Conservation (phyloP, 176 grass and related monocot species). For the Zoysia japonica region DNA sequence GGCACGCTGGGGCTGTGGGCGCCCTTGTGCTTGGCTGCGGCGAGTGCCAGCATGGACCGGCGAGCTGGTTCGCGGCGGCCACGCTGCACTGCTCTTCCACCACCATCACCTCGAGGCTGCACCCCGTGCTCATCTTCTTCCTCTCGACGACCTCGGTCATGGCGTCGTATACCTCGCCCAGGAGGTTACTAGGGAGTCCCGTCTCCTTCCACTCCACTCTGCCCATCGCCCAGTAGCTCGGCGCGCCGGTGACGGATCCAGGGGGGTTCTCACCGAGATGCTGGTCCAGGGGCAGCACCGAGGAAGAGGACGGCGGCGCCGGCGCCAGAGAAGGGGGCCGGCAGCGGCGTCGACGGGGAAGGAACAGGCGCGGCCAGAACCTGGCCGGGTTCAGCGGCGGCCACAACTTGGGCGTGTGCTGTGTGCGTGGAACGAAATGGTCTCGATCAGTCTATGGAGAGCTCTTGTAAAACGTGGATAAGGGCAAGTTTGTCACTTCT, state of each 20-base stretch:
- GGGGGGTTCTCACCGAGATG: too few species aligned
- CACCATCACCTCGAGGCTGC: conserved; percentile 60
- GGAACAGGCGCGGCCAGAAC: too few species aligned
- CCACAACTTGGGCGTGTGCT: too few species aligned
- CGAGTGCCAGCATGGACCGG: conserved; percentile 80
- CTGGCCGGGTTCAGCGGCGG: too few species aligned
- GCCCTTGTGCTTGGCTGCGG: conserved; percentile 31
- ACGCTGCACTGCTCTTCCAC: conserved; percentile 63
- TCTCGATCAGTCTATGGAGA: too few species aligned
- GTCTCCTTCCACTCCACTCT: conserved; percentile 68
- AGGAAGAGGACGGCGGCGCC: too few species aligned
- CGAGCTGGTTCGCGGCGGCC: conserved; percentile 73
- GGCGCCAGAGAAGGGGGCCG: too few species aligned
- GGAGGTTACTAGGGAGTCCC: conserved; percentile 76
- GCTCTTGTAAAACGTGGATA: too few species aligned
- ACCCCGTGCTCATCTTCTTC: conserved; percentile 23
- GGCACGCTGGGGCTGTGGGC: conserved; percentile 29
- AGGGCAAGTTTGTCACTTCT: too few species aligned
- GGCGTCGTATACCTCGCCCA: conserved; percentile 73
- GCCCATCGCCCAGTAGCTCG: conserved; percentile 84
- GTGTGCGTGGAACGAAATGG: too few species aligned
- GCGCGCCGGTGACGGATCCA: not conserved
- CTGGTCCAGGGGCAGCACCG: too few species aligned
- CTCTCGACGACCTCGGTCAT: conserved; percentile 64
- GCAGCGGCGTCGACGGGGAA: too few species aligned